phyloP scores from a whole-genome alignment of 192 early-diverging fungal species.

The Kappamyces sp. region DNA sequence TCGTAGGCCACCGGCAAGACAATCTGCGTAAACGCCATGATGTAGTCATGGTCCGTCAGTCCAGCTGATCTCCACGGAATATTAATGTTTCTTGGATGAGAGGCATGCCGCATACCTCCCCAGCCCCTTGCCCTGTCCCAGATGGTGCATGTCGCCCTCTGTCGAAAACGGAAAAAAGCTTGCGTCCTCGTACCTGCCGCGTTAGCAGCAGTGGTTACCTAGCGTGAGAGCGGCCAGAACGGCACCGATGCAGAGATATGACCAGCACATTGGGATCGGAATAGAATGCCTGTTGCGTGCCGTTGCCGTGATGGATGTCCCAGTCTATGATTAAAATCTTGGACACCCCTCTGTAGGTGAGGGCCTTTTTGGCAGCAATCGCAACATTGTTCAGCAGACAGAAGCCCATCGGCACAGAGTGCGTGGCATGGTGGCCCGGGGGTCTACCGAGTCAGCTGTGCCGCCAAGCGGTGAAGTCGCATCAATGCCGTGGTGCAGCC shows the following conservation, averaged over 20 bases:
- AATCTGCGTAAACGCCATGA: slow-evolving; percentile 72
- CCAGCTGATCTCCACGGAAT: slow-evolving; percentile 75
- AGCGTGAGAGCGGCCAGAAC: neutral
- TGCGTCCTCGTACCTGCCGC: slow-evolving; percentile 61
- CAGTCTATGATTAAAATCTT: slow-evolving; percentile 85
- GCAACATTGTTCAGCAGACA: slow-evolving; percentile 89
- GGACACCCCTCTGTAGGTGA: slow-evolving; percentile 35
- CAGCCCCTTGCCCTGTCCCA: slow-evolving; percentile 50
- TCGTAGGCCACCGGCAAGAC: slow-evolving; percentile 79
- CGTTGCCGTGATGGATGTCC: slow-evolving; percentile 96
- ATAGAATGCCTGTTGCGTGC: slow-evolving; percentile 80
- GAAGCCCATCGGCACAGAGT: slow-evolving; percentile 66
- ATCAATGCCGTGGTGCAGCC: neutral
- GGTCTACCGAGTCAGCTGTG: slow-evolving; percentile 45
- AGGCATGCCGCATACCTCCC: slow-evolving; percentile 48
- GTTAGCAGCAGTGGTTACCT: neutral
- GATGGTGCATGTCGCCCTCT: slow-evolving; percentile 46
- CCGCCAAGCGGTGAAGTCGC: neutral
- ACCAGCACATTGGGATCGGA: slow-evolving; percentile 74
- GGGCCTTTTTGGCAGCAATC: slow-evolving; percentile 65
- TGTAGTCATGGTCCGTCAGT: slow-evolving; percentile 80
- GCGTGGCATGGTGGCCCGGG: slow-evolving; percentile 90
- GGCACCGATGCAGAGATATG: slow-evolving; percentile 63
- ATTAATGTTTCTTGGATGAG: slow-evolving; percentile 68
- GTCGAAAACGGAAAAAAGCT: slow-evolving; percentile 70